Base-by-base conservation (phyloP, 176 grass and related monocot genomes). In the Phoenix roebelenii region DNA sequence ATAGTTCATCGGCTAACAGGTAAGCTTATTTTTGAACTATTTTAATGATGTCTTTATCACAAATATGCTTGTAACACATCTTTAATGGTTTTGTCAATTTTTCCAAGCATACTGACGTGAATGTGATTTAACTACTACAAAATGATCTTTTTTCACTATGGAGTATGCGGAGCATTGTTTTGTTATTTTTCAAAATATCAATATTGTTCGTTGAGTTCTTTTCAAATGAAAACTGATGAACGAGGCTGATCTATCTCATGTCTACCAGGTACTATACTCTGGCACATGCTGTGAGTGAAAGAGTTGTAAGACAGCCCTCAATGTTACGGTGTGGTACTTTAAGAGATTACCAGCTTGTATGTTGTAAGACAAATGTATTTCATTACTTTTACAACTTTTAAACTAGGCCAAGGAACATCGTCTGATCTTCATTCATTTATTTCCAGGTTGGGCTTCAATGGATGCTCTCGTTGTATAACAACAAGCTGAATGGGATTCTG, bases 381-480 rank as follows among this genome's bases (percentile, higher is more conserved):
- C 69, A 44, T 44, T 44, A 12, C 35, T 44, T 44, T 44, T 44
- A 44, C 35, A 44, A 12, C 9, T 44, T 9, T 44, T 44, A 44
- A 44, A 9, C 35, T 44, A 44, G 35, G 9, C 10, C 35, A 44
- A 44, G 35, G 10, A 44, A 0, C 1, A 44, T 44, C 35, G 12
- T 12, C 1, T 44, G 9, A 63, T 61, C 62, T 25, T 9, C 67
- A 63, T 71, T 68, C 15, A 35, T 71, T 29, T 3, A 70, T 72
- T 35, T 80, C 16, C 66, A 98, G 94, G 94, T 98, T 61, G 94
- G 94, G 17, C 82, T 98, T 49, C 94, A 98, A 52, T 98, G 94
- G 94, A 98, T 98, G 94, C 94, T 98, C 72, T 98, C 94, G 22
- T 74, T 98, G 74, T 98, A 98, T 72, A 98, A 98, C 70, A 98